Base-by-base conservation (phyloP, 1,284 basidiomycete genomes). In the Leccinum pachyderme region DNA sequence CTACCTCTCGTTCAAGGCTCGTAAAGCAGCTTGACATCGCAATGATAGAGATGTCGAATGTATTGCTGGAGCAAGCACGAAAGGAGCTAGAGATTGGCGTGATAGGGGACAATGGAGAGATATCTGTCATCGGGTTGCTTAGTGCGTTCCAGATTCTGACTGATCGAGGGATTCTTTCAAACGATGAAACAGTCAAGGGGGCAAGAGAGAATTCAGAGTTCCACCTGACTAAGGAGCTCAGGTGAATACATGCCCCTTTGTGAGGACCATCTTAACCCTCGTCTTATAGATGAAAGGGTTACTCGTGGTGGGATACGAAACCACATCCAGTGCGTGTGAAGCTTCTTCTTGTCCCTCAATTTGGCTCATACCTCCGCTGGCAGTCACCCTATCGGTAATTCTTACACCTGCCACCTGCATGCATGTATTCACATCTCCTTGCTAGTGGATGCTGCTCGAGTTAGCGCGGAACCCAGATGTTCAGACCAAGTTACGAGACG, bases 151-250 rank as follows among this genome's bases (percentile, higher is more conserved):
- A 15, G 7, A 22, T 37, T 22, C 0, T 15, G 25, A 45, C 28
- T 45, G 15, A 28, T 12, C 8, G 1, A 24, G 25, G 7, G 12
- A 13, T n/a, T 45, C 15, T 15, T 24, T 43, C 24, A 27, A 28
- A 46, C 28, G 13, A 15, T n/a, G 39, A 37, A 31, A 39, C n/a
- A 53, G 39, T 60, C n/a, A 49, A 53, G 60, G 79, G 80, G 1
- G 79, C 81, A 63, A 69, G 63, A 41, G 59, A 68, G 1, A 70
- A 71, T 13, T 69, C 74, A 0, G 72, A 73, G 22, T 64, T 81
- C 50, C 74, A 73, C 47, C 76, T 91, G 76, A 77, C 81, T 5
- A 76, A 82, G 49, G 83, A 83, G 82, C 87, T 3, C 82, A 86
- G 73, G 73, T 73, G 45, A 49, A 49, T 13, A 43, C 22, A 24